phyloP scores from a whole-genome alignment of 2,329 filamentous ascomycete species.

The Pseudogymnoascus verrucosus region DNA sequence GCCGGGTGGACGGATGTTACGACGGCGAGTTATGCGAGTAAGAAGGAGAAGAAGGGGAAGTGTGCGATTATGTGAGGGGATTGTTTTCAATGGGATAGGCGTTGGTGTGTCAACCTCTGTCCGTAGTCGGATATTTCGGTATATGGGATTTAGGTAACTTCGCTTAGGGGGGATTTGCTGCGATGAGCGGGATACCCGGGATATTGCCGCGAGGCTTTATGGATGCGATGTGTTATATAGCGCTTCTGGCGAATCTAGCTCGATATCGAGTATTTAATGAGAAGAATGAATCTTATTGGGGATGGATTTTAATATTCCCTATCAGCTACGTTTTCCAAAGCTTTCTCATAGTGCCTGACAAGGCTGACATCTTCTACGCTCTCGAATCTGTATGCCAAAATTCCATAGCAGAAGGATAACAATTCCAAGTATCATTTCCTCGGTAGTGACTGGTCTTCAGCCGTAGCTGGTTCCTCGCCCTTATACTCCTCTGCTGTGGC shows the following conservation, averaged over 20 bases:
- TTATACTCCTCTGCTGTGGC: not conserved
- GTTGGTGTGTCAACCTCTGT: not conserved
- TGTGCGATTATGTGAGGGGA: not conserved
- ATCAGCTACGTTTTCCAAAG: not conserved
- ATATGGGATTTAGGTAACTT: not conserved
- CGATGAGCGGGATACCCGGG: not conserved
- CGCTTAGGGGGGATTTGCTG: not conserved
- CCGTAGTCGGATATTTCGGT: not conserved
- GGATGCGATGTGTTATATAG: not conserved
- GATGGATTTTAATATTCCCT: not conserved
- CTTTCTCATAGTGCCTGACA: not conserved
- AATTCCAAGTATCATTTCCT: not conserved
- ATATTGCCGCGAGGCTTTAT: not conserved
- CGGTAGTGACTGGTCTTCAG: not conserved
- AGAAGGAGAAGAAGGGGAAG: not conserved
- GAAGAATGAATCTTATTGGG: not conserved
- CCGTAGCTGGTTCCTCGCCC: not conserved
- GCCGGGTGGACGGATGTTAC: constrained; percentile 46
- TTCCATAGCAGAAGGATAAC: not conserved
- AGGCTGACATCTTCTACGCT: not conserved
- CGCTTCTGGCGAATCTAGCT: not conserved
- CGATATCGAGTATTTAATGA: not conserved
- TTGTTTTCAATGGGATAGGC: not conserved
- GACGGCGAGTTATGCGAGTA: constrained; percentile 6
- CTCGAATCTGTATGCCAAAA: not conserved